Percentiles rank a stretch among this genome's conserved stretches.
Evolutionary conservation across 352 stramenopile species (phyloP).

Genomic region (Globisporangium parvum): DNA sequence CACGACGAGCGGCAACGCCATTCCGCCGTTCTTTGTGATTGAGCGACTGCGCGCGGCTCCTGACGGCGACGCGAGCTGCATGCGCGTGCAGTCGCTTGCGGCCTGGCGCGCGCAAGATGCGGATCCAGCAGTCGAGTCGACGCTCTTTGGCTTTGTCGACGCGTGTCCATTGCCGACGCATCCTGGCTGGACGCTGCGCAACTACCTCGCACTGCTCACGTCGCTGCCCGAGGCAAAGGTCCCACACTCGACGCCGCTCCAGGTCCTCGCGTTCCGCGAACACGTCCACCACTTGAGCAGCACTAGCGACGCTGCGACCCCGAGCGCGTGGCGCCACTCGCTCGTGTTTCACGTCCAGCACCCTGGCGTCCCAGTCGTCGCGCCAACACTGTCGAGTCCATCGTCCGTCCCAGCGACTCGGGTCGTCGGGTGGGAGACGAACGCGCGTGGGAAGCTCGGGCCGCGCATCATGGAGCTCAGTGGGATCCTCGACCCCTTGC

Average conservation of each 20-base stretch:
- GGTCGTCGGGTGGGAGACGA: conserved; percentile 71
- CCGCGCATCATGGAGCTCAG: conserved; percentile 74
- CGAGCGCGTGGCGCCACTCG: conserved; percentile 50
- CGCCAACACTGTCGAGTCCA: conserved; percentile 27
- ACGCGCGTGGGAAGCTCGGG: conserved; percentile 62
- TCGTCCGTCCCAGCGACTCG: conserved; percentile 12
- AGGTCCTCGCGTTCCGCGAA: conserved; percentile 68
- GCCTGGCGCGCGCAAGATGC: conserved; percentile 19
- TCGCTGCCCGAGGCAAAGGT: conserved; percentile 29
- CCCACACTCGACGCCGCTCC: conserved; percentile 23
- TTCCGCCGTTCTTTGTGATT: conserved; percentile 66
- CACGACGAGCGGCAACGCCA: conserved; percentile 23
- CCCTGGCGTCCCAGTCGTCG: not conserved
- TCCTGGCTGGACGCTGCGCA: conserved; percentile 86
- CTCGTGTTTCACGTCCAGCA: conserved; percentile 53
- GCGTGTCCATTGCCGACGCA: conserved; percentile 68
- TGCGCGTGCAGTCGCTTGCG: conserved; percentile 27
- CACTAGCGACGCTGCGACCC: conserved; percentile 16
- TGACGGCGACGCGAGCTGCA: conserved; percentile 2
- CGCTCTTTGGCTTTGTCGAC: conserved; percentile 86
- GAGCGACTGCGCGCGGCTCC: conserved; percentile 20
- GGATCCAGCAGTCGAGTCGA: conserved; percentile 17
- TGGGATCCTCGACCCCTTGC: conserved; percentile 69
- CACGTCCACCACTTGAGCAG: conserved; percentile 45
- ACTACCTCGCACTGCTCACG: conserved; percentile 69